Evolutionary conservation across 169 alveolate species (phyloP), one percentile per base, ranked within the genome.

Genomic region (Plasmodium billcollinsi): DNA sequence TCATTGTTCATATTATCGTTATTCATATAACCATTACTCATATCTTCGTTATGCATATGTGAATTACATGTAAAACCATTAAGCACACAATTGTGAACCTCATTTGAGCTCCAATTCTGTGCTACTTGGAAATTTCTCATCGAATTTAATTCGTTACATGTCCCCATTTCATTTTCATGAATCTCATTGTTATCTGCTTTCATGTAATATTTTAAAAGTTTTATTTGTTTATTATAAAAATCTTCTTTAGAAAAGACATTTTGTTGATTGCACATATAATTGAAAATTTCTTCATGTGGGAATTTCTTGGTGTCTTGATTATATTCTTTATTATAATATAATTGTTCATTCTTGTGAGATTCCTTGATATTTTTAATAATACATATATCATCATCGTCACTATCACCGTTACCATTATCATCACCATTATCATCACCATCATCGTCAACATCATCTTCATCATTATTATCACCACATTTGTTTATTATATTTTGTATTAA

Each of bases 141-240:
- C 15, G 26, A 45, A 15, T 15, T 29, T 4, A 45, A 5, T 14
- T 59, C 69, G 21, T 73, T 62, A 62, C 15, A 18, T 62, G 71
- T 12, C 7, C n/a, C 33, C 11, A 18, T 43, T 73, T 73, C 59
- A 45, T 47, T 33, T 11, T 21, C 29, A 20, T n/a, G 15, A 39
- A 47, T 1, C n/a, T 54, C 33, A 54, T 11, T n/a, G 1, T 61
- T 20, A 4, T 18, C 2, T 26, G 56, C 56, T 24, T 74, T 74
- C 26, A 61, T 45, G 63, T 61, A 43, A 62, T 59, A 43, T 61
- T 74, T 58, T 59, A 74, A 50, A 12, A 74, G 11, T 11, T 59
- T 49, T 59, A 24, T 74, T 61, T 74, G 73, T 18, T 61, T 74
- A n/a, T n/a, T 29, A 74, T 61, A 74, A 45, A 74, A 15, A n/a